Percentiles rank a stretch among this genome's conserved stretches.
Evolutionary conservation across 192 early-diverging fungal species (phyloP).

Genomic region (Umbelopsis ramanniana): DNA sequence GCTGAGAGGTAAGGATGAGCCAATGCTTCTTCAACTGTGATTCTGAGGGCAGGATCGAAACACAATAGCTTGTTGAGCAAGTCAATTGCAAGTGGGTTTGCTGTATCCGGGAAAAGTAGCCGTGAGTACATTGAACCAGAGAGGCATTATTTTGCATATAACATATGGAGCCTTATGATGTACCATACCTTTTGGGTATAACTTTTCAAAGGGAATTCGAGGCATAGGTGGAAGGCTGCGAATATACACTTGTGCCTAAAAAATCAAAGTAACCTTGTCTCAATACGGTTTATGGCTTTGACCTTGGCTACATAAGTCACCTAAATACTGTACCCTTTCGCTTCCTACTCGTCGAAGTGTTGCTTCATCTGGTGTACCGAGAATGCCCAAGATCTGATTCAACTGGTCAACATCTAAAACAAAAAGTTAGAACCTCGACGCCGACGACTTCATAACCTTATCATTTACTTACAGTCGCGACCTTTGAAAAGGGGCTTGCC

Average conservation of each 20-base stretch:
- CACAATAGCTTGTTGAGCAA: slow-evolving; percentile 84
- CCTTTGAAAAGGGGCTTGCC: slow-evolving; percentile 96
- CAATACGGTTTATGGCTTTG: neutral
- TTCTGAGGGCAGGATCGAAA: slow-evolving; percentile 92
- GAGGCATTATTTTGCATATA: neutral
- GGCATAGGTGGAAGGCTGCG: slow-evolving; percentile 86
- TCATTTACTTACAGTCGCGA: slow-evolving; percentile 75
- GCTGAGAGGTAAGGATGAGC: slow-evolving; percentile 91
- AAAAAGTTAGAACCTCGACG: neutral
- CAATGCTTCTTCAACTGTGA: slow-evolving; percentile 92
- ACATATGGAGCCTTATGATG: slow-evolving; percentile 36
- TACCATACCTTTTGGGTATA: slow-evolving; percentile 86
- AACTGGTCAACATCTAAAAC: slow-evolving; percentile 89
- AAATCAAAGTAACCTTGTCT: slow-evolving; percentile 16
- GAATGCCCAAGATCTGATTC: slow-evolving; percentile 93
- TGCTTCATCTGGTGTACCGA: slow-evolving; percentile 95
- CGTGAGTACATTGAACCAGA: neutral
- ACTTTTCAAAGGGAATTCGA: slow-evolving; percentile 82
- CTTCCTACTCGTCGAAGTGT: slow-evolving; percentile 88
- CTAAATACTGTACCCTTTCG: slow-evolving; percentile 57
- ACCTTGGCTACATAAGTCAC: neutral
- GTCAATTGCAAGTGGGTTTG: slow-evolving; percentile 71
- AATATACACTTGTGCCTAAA: slow-evolving; percentile 93
- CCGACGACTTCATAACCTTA: neutral
- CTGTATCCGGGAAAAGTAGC: slow-evolving; percentile 5